These are phyloP conservation scores for Botrytis fabae DNA, from an alignment of 2,329 filamentous ascomycete species.

Conservation along the genomic window DNA sequence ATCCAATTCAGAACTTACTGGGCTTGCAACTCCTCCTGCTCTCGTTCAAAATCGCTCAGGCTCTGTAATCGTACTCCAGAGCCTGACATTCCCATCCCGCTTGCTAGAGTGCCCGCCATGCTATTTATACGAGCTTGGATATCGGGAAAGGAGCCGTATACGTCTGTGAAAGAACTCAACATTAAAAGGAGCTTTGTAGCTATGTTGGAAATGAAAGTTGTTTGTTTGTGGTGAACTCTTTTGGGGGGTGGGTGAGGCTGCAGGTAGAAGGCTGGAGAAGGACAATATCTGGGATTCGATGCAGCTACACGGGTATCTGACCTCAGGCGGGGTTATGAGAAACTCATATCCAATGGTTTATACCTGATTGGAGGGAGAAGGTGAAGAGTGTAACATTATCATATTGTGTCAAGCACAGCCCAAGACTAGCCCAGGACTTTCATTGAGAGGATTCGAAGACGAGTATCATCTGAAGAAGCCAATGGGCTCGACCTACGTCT, in stretches of 20 bases:
- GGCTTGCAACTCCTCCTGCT: constrained; percentile 15
- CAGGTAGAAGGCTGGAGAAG: not conserved
- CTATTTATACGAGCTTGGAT: not conserved
- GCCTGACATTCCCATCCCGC: not conserved
- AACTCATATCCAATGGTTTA: not conserved
- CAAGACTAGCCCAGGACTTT: not conserved
- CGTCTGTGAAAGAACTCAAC: not conserved
- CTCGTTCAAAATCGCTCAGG: constrained; percentile 8
- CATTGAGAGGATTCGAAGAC: not conserved
- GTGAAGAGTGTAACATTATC: not conserved
- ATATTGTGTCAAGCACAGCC: not conserved
- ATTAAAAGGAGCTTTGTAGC: not conserved
- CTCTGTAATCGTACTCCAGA: not conserved
- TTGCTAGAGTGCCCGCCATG: not conserved
- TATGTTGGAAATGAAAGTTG: not conserved
- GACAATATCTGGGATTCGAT: not conserved
- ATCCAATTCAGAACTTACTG: constrained; percentile 5
- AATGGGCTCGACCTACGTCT: not conserved
- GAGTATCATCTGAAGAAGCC: not conserved
- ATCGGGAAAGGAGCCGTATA: not conserved
- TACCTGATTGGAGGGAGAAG: not conserved
- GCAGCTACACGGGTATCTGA: not conserved
- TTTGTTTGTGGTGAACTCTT: not conserved
- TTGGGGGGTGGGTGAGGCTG: not conserved
- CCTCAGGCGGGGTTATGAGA: not conserved